Evolutionary conservation across 1,284 basidiomycete species (phyloP).

Genomic region (Ustanciosporium gigantosporum): DNA sequence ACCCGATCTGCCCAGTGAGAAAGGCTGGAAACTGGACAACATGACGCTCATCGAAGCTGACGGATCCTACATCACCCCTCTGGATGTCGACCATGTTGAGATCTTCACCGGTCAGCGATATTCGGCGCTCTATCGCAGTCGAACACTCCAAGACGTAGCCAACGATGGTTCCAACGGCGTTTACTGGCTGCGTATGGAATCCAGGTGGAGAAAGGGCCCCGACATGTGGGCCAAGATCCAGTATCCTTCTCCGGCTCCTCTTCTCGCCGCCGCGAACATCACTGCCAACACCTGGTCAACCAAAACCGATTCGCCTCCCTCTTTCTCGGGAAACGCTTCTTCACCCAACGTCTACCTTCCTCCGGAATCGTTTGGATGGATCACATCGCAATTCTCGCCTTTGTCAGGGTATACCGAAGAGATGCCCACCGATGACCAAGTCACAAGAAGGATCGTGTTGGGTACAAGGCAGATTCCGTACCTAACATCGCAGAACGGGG

Average conservation of each 20-base stretch:
- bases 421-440: constrained; percentile 24
- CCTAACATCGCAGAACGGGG: constrained; percentile 5
- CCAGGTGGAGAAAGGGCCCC: constrained; percentile 27
- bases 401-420: constrained; percentile 6
- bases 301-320: too few species aligned
- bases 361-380: constrained; percentile 34
- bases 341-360: too few species aligned
- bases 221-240: constrained; percentile 25
- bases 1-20: too few species aligned
- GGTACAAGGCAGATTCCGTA: constrained; percentile 34
- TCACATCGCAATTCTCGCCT: constrained; percentile 9
- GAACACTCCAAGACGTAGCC: constrained; percentile 8
- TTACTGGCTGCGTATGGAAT: constrained; percentile 43
- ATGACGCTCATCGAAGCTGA: constrained; percentile 50
- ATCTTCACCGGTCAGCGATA: constrained; percentile 47
- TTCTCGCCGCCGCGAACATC: background rate
- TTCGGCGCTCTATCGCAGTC: constrained; percentile 26
- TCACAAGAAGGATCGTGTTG: constrained; percentile 36
- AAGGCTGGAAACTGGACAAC: constrained; percentile 1
- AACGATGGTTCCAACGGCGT: constrained; percentile 23
- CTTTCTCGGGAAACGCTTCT: too few species aligned
- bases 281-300: too few species aligned
- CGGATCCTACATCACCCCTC: constrained; percentile 30
- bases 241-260: constrained; percentile 6
- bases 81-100: constrained; percentile 27